phyloP scores from a whole-genome alignment of 78 protist species.

The Dictyostelium intermedium region DNA sequence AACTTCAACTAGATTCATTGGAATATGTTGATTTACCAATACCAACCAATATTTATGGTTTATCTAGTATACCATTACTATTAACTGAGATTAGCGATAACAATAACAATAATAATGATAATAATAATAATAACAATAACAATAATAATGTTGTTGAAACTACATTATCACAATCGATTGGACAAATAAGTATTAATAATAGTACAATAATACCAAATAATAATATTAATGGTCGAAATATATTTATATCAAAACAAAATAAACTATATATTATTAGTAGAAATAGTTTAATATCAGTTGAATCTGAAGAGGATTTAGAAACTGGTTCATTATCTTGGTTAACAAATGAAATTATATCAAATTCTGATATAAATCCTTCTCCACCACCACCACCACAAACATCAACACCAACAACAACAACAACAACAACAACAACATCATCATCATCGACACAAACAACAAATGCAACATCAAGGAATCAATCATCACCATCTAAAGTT shows the following conservation, averaged over 20 bases:
- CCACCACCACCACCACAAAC: not conserved
- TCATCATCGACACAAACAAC: not conserved
- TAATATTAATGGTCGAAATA: not conserved
- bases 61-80: not conserved
- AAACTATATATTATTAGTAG: conserved; percentile 17
- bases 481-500: conserved; percentile 11
- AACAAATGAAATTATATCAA: conserved; percentile 33
- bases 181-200: not conserved
- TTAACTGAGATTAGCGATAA: not conserved
- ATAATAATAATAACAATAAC: not conserved
- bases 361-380: not conserved
- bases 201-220: not conserved
- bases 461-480: not conserved
- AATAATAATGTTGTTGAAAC: not conserved
- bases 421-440: not conserved
- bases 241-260: not conserved
- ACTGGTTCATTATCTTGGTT: conserved; percentile 48
- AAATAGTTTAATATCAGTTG: conserved; percentile 13
- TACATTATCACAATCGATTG: not conserved
- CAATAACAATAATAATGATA: not conserved
- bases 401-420: not conserved
- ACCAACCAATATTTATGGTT: conserved; percentile 73
- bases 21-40: conserved; percentile 58
- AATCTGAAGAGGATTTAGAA: conserved; percentile 4
- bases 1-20: conserved; percentile 17